These are phyloP conservation scores for Zoysia japonica DNA, from an alignment of 176 grass and related monocot species.

Conservation along the genomic window DNA sequence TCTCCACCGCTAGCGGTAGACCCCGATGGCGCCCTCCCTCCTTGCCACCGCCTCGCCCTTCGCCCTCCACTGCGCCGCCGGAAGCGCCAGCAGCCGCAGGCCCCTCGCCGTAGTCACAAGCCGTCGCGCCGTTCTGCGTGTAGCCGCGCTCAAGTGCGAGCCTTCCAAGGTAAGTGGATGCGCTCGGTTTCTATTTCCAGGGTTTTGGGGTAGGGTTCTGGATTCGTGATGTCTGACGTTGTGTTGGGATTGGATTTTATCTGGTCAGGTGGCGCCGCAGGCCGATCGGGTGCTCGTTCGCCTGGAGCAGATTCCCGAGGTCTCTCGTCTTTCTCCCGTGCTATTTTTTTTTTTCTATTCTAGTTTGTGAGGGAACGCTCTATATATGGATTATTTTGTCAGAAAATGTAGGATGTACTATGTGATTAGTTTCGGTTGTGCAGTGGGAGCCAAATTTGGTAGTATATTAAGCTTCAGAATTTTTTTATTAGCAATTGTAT, in stretches of 20 bases:
- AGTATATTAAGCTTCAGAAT: neutral
- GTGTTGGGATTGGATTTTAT: neutral
- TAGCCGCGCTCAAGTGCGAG: slow-evolving; percentile 68
- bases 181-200: neutral
- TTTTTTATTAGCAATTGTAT: neutral
- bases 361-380: neutral
- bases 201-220: slow-evolving; percentile 16
- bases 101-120: slow-evolving; percentile 19
- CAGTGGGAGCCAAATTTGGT: neutral
- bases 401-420: neutral
- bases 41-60: slow-evolving; percentile 50
- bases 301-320: slow-evolving; percentile 84
- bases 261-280: slow-evolving; percentile 71
- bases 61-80: slow-evolving; percentile 36
- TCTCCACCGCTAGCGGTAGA: neutral
- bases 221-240: neutral
- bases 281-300: slow-evolving; percentile 84
- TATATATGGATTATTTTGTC: neutral
- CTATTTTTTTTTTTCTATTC: neutral
- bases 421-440: neutral
- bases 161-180: slow-evolving; percentile 62
- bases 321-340: neutral
- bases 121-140: slow-evolving; percentile 39
- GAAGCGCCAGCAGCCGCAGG: neutral
- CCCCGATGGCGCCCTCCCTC: slow-evolving; percentile 54